Conservation (phyloP, 805 yeast species). For the Teunomyces barrocoloradensis region DNA sequence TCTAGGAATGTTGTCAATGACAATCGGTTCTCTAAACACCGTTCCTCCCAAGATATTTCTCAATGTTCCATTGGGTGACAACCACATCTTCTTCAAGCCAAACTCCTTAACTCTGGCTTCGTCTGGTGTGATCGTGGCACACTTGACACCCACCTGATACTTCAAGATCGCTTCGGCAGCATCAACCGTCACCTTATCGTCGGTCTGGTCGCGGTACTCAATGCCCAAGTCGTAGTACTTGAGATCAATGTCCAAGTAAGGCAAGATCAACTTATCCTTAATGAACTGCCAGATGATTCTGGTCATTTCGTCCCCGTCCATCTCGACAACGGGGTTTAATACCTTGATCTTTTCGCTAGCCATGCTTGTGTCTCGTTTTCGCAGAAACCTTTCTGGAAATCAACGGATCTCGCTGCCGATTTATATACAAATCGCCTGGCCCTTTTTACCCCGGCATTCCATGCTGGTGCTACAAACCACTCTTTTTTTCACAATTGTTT, state of each 20-base stretch:
- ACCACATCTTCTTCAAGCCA: conserved; percentile 75
- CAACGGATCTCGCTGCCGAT: neutral
- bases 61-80: conserved; percentile 82
- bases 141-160: conserved; percentile 78
- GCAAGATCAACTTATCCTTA: conserved; percentile 63
- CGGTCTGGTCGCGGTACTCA: conserved; percentile 63
- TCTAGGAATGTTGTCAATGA: conserved; percentile 74
- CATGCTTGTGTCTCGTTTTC: neutral
- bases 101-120: conserved; percentile 78
- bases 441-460: neutral
- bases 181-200: conserved; percentile 72
- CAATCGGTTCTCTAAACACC: conserved; percentile 81
- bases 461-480: neutral
- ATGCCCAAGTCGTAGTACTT: conserved; percentile 75
- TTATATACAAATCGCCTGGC: neutral
- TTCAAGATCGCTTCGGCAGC: conserved; percentile 74
- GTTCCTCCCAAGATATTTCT: conserved; percentile 81
- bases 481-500: neutral
- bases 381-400: too few relatives aligned
- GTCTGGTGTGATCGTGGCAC: conserved; percentile 86
- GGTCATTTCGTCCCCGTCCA: conserved; percentile 88
- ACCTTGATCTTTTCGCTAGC: conserved; percentile 55
- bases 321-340: conserved; percentile 69
- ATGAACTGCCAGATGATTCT: conserved; percentile 79
- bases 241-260: conserved; percentile 69